These are phyloP conservation scores for Przewalskia tangutica DNA, from an alignment of 257 asterid species.

Conservation along the genomic window DNA sequence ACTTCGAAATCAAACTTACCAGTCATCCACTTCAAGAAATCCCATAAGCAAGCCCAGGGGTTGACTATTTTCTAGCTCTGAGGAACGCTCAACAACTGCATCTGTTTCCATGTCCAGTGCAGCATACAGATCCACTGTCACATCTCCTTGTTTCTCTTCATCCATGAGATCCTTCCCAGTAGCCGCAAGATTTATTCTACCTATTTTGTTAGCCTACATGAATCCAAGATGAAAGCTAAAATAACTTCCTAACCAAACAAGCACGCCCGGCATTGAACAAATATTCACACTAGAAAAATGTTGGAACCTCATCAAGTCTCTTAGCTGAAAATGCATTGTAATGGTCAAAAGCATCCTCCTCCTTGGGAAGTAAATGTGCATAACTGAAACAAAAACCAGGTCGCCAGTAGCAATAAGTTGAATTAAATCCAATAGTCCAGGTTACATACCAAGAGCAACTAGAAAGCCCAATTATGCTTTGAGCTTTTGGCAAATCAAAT, in stretches of 20 bases:
- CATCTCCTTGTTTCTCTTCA: conserved; percentile 96
- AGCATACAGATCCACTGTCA: conserved; percentile 86
- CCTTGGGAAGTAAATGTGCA: conserved; percentile 90
- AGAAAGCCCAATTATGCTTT: background rate
- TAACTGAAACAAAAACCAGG: conserved; percentile 47
- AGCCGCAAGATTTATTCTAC: conserved; percentile 98
- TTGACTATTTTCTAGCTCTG: conserved; percentile 81
- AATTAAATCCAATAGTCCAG: background rate
- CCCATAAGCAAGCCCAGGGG: conserved; percentile 86
- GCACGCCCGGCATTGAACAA: background rate
- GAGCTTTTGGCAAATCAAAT: background rate
- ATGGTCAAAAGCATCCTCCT: conserved; percentile 88
- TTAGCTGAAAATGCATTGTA: conserved; percentile 62
- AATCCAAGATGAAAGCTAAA: background rate
- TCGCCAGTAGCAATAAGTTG: background rate
- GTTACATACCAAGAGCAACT: background rate
- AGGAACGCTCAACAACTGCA: conserved; percentile 66
- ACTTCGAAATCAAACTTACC: conserved; percentile 35
- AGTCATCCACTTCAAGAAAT: conserved; percentile 91
- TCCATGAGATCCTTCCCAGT: conserved; percentile 99
- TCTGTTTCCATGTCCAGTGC: conserved; percentile 70
- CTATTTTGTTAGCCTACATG: conserved; percentile 80
- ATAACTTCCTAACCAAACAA: background rate
- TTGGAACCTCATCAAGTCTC: conserved; percentile 52
- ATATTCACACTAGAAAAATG: background rate